Percentiles rank a stretch among this genome's conserved stretches.
Conservation (phyloP, 78 protist species). For the Dictyostelium citrinum region DNA sequence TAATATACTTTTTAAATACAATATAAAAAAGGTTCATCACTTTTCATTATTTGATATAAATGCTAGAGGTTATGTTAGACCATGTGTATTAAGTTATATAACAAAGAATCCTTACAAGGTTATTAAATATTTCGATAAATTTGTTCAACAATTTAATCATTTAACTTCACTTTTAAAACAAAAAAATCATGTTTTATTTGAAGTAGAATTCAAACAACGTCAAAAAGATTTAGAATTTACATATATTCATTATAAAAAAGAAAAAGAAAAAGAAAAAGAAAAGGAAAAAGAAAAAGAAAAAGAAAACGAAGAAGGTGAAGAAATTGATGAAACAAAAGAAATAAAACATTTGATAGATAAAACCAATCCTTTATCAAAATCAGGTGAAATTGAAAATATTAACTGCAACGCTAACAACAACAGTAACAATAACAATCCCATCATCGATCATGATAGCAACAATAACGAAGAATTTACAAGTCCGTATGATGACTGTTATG, state of each 20-base stretch:
- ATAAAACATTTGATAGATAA: background rate
- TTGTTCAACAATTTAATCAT: constrained; percentile 18
- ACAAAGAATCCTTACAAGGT: constrained; percentile 67
- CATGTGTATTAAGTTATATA: constrained; percentile 49
- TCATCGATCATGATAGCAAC: background rate
- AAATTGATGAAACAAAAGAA: background rate
- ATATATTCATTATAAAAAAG: background rate
- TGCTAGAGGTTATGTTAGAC: constrained; percentile 86
- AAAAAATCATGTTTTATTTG: constrained; percentile 54
- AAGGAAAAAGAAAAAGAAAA: background rate
- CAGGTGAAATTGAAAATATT: background rate
- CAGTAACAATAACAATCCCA: background rate
- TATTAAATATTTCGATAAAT: constrained; percentile 53
- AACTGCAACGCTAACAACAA: background rate
- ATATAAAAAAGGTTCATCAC: constrained; percentile 72
- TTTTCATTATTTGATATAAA: constrained; percentile 73
- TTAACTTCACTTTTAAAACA: constrained; percentile 8
- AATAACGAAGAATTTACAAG: no score
- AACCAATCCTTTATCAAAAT: background rate
- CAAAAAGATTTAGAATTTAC: constrained; percentile 55
- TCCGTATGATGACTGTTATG: background rate
- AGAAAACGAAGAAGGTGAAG: background rate
- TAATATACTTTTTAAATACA: background rate
- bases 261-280: background rate
- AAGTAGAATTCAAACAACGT: constrained; percentile 24